phyloP scores from a whole-genome alignment of 805 yeast genomes.

The Candida nanaspora region DNA sequence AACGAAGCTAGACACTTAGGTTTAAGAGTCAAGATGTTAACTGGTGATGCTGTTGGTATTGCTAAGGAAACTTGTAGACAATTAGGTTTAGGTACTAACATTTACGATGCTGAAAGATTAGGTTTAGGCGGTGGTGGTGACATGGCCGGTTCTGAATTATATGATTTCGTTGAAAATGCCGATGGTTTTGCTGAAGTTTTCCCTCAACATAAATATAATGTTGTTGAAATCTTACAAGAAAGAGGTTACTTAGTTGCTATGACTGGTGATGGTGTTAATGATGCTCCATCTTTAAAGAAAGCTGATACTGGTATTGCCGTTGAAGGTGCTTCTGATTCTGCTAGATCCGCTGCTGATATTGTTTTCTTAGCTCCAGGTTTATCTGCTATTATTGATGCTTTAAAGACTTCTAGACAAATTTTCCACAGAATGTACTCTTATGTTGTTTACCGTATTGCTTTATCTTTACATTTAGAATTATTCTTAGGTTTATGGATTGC shows the following conservation, averaged over 20 bases:
- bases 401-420: constrained; percentile 93
- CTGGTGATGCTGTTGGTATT: constrained; percentile 99
- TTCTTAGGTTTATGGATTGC: constrained; percentile 97
- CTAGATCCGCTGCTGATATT: constrained; percentile 94
- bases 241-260: constrained; percentile 97
- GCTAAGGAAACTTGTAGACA: constrained; percentile 98
- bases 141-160: constrained; percentile 96
- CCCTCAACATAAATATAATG: constrained; percentile 97
- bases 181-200: constrained; percentile 98
- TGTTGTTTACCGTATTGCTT: constrained; percentile 96
- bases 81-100: constrained; percentile 93
- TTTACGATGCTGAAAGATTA: constrained; percentile 93
- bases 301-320: constrained; percentile 97
- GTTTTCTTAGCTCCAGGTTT: constrained; percentile 94
- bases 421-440: constrained; percentile 99
- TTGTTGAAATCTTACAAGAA: constrained; percentile 90
- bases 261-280: constrained; percentile 99
- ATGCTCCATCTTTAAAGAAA: constrained; percentile 95
- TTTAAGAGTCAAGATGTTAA: constrained; percentile 94
- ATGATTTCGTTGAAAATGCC: constrained; percentile 95
- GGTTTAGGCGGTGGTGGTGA: constrained; percentile 92
- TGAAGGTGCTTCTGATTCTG: constrained; percentile 97
- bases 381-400: constrained; percentile 89
- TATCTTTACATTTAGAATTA: constrained; percentile 88
- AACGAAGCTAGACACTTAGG: constrained; percentile 86